Evolutionary conservation across 345 rosid species (phyloP).

Genomic region (Noccaea caerulescens): DNA sequence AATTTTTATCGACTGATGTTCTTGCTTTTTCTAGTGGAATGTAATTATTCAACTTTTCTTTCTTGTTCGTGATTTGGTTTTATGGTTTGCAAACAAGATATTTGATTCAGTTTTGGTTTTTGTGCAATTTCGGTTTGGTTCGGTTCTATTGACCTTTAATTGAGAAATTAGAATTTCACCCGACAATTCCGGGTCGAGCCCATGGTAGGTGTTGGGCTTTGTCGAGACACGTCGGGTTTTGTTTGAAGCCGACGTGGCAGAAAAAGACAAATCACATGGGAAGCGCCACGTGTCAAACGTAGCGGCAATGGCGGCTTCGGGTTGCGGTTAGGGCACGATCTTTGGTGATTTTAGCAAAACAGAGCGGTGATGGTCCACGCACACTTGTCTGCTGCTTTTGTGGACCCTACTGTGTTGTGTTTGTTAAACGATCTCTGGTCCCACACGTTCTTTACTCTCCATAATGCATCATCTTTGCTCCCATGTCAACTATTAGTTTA

Average conservation of each 20-base stretch:
- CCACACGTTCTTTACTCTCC: slow-evolving; percentile 28
- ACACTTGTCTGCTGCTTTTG: slow-evolving; percentile 42
- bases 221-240: background rate
- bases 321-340: slow-evolving; percentile 48
- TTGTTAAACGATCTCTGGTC: background rate
- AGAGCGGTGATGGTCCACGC: slow-evolving; percentile 47
- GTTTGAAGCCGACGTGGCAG: slow-evolving; percentile 1
- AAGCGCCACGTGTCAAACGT: slow-evolving; percentile 23
- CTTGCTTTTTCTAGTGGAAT: slow-evolving; percentile 10
- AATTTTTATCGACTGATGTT: background rate
- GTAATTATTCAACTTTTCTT: background rate
- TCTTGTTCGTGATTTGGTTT: background rate
- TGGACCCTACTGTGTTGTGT: background rate
- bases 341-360: slow-evolving; percentile 23
- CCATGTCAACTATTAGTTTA: slow-evolving; percentile 14
- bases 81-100: slow-evolving; percentile 5
- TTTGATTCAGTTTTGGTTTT: background rate
- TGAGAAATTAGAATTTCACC: background rate
- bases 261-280: slow-evolving; percentile 42
- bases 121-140: background rate
- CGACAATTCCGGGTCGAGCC: background rate
- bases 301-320: slow-evolving; percentile 43
- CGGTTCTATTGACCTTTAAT: background rate
- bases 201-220: slow-evolving; percentile 25
- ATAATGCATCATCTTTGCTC: background rate